A percentile compares a stretch with the other conserved stretches of the same genome.
Conservation (phyloP, 139 green algal genomes). For the Micractinium sp. region DNA sequence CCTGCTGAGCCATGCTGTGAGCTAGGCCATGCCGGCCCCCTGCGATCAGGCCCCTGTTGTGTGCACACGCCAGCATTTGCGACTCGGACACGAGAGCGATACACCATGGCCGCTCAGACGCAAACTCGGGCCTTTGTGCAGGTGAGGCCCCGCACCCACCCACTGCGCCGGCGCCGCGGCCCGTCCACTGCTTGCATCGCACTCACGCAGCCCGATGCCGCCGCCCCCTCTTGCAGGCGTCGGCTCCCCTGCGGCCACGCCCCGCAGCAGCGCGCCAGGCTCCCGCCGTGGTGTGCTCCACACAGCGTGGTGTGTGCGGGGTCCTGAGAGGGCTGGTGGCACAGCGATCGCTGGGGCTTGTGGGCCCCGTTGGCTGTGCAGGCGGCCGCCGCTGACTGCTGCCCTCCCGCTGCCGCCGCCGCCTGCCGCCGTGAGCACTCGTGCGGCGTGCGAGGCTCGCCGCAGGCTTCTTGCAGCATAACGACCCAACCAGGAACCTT, state of each 20-base stretch:
- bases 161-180: neutral
- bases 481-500: neutral
- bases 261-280: neutral
- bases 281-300: conserved; percentile 1
- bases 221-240: neutral
- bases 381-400: too few species aligned
- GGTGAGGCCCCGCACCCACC: neutral
- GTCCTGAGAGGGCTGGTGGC: too few species aligned
- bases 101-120: neutral
- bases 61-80: too few species aligned
- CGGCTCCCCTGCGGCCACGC: conserved; percentile 13
- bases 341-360: neutral
- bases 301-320: neutral
- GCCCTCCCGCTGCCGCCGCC: neutral
- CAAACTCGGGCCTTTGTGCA: conserved; percentile 14
- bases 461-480: neutral
- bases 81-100: too few species aligned
- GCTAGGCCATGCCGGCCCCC: too few species aligned
- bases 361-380: neutral
- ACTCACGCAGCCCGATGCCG: neutral
- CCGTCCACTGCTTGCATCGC: neutral
- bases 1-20: too few species aligned
- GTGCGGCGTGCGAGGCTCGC: neutral
- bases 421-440: neutral
- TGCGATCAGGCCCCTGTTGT: too few species aligned